These are phyloP conservation scores for Eustoma russellianum DNA, from an alignment of 257 asterid genomes.

Conservation along the genomic window DNA sequence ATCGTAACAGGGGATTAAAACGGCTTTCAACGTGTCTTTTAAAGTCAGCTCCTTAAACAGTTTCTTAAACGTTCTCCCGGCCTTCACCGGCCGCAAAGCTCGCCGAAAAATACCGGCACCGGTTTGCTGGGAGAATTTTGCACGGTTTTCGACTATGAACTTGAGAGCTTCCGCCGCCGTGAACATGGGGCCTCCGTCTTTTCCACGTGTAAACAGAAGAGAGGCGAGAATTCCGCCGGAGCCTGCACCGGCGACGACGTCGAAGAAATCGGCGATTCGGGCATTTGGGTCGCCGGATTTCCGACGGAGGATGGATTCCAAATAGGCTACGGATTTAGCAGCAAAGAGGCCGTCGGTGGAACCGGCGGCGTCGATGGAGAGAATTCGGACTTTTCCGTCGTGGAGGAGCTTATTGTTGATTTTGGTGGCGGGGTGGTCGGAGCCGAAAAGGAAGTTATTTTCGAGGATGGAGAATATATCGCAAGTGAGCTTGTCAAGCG, in stretches of 20 bases:
- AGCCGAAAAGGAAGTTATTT: slow-evolving; percentile 79
- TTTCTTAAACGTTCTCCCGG: slow-evolving; percentile 26
- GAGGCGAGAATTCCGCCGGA: slow-evolving; percentile 61
- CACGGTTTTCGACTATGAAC: slow-evolving; percentile 27
- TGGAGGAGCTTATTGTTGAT: not conserved
- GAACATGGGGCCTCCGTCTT: slow-evolving; percentile 40
- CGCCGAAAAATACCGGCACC: slow-evolving; percentile 18
- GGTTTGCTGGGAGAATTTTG: slow-evolving; percentile 12
- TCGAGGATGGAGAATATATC: slow-evolving; percentile 83
- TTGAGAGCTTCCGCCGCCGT: slow-evolving; percentile 42
- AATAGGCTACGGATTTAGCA: slow-evolving; percentile 43
- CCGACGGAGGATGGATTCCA: slow-evolving; percentile 37
- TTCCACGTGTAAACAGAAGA: slow-evolving; percentile 46
- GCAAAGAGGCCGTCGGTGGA: slow-evolving; percentile 55
- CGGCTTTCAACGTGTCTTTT: slow-evolving; percentile 54
- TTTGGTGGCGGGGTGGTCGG: slow-evolving; percentile 3
- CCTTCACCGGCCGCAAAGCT: slow-evolving; percentile 19
- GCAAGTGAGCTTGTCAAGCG: slow-evolving; percentile 39
- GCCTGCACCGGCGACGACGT: slow-evolving; percentile 71
- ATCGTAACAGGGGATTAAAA: slow-evolving; percentile 77
- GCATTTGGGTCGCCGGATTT: slow-evolving; percentile 50
- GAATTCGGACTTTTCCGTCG: slow-evolving; percentile 51
- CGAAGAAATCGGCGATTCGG: slow-evolving; percentile 56
- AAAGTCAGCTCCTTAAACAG: slow-evolving; percentile 46
- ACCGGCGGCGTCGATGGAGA: slow-evolving; percentile 65